phyloP scores from a whole-genome alignment of 2,329 filamentous ascomycete genomes.

The Emericellopsis atlantica region DNA sequence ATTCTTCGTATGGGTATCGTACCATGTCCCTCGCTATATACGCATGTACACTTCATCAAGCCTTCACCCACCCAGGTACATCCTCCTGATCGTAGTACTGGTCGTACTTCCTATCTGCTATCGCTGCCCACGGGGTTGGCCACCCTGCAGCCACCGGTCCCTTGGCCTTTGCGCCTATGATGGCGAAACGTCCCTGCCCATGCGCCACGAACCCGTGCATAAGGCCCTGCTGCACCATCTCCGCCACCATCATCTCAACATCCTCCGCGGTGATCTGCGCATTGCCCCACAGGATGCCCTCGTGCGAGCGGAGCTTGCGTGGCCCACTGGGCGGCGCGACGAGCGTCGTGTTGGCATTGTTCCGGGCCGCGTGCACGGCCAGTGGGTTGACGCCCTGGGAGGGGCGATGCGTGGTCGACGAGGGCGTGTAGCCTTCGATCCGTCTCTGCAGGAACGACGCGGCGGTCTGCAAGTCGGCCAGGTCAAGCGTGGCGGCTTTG shows the following conservation, averaged over 20 bases:
- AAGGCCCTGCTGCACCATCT: conserved; percentile 67
- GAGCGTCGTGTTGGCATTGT: conserved; percentile 29
- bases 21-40: neutral
- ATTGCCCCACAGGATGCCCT: conserved; percentile 53
- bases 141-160: conserved; percentile 60
- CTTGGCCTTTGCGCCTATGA: conserved; percentile 61
- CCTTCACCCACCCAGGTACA: conserved; percentile 66
- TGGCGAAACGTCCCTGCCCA: conserved; percentile 63
- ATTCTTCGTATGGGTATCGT: neutral
- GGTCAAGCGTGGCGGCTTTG: conserved; percentile 61
- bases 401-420: conserved; percentile 20
- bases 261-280: conserved; percentile 45
- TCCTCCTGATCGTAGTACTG: conserved; percentile 48
- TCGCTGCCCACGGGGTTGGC: conserved; percentile 58
- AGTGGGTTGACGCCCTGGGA: conserved; percentile 28
- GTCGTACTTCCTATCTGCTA: conserved; percentile 46
- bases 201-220: conserved; percentile 79
- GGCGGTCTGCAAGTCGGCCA: conserved; percentile 53
- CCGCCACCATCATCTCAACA: conserved; percentile 66
- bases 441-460: conserved; percentile 53
- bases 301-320: conserved; percentile 38
- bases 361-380: conserved; percentile 37
- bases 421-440: conserved; percentile 41
- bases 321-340: conserved; percentile 31
- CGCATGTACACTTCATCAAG: conserved; percentile 6